Evolutionary conservation across 495 filamentous ascomycete species (phyloP), one percentile per base, ranked within the genome.

Genomic region (Penicillium ucsense): DNA sequence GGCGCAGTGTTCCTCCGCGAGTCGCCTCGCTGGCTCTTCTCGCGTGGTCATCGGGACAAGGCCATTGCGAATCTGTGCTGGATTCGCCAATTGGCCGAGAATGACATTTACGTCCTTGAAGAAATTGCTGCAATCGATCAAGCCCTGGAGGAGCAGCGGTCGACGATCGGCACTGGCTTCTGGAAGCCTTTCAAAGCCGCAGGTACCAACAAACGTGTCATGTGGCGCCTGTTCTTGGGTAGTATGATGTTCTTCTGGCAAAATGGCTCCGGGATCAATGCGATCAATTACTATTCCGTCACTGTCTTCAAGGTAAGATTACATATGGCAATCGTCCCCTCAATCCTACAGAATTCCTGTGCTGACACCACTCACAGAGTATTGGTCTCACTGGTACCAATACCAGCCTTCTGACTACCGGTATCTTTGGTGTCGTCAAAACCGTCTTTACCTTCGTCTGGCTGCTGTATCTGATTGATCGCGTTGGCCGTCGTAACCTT

Each of bases 401-500:
- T 50, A 65, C 73, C 7, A 61, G 58, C 36, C 58, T 78, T 20
- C 63, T 80, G 46, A 74, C 74, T 8, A 78, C 76, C 1, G 76
- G 76, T 46, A 65, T 80, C 30, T 78, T 77, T 33, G 76, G 76
- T 31, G 67, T 70, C 0, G 75, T 76, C 46, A 78, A 75, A 59
- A 83, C 77, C 5, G 69, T 72, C 0, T 61, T 80, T 49, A 87
- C 83, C 10, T 70, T 73, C 38, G 38, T 80, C 31, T 88, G 84
- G 75, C 68, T 88, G 5, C 56, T 85, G 35, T 88, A 82, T 54
- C 73, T 83, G 52, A 84, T 82, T 45, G 86, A 91, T 58, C 78
- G 75, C 2, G 70, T 88, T 5, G 86, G 86, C 20, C 77, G 86
- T 4, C 76, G 83, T 4, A 72, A 77, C 35, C 76, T 83, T 35